phyloP scores from a whole-genome alignment of 2,329 filamentous ascomycete genomes.

The Helotiales sp. region DNA sequence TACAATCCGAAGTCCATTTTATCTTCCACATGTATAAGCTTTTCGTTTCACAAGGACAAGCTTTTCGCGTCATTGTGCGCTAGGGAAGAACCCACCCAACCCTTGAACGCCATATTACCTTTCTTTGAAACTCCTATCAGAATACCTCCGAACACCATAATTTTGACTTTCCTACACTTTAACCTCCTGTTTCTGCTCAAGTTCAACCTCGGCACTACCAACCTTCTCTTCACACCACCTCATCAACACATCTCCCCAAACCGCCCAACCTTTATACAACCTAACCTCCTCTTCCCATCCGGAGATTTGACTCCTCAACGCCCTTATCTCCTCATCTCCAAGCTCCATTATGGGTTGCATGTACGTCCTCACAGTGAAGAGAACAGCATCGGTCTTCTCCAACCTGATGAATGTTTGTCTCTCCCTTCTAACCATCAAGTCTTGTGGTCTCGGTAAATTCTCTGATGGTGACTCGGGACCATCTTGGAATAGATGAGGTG shows the following conservation, averaged over 20 bases:
- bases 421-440: slow-evolving; percentile 49
- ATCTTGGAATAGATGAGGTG: slow-evolving; percentile 45
- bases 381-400: slow-evolving; percentile 43
- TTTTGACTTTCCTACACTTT: background rate
- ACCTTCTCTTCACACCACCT: slow-evolving; percentile 22
- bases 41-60: no score
- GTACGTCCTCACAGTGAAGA: slow-evolving; percentile 51
- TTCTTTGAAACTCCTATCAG: background rate
- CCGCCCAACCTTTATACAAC: slow-evolving; percentile 44
- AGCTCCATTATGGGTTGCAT: slow-evolving; percentile 43
- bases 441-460: slow-evolving; percentile 30
- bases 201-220: background rate
- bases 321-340: slow-evolving; percentile 40
- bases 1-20: no score
- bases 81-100: no score
- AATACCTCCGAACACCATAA: no score
- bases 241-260: slow-evolving; percentile 38
- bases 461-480: slow-evolving; percentile 39
- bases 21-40: no score
- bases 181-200: background rate
- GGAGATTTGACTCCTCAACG: slow-evolving; percentile 43
- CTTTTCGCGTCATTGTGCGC: no score
- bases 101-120: no score
- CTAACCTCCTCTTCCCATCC: slow-evolving; percentile 46
- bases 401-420: slow-evolving; percentile 50